These are phyloP conservation scores for Tetrahymena elliotti DNA, from an alignment of 73 alveolate species.

Conservation along the genomic window DNA sequence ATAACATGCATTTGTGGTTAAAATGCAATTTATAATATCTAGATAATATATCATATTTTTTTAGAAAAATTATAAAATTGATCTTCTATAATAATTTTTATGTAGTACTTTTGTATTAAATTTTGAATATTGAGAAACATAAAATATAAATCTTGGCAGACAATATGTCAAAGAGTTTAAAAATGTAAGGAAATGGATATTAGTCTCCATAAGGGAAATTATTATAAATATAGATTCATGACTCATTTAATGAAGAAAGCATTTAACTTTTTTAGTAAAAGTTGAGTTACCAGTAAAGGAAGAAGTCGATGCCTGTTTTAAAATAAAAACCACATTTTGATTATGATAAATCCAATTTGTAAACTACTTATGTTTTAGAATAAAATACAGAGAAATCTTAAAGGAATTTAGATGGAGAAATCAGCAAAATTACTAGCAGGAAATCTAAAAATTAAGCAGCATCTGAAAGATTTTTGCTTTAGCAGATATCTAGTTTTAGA, in stretches of 20 bases:
- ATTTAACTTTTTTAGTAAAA: background rate
- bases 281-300: background rate
- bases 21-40: no score
- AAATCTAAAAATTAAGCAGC: background rate
- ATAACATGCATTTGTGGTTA: no score
- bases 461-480: background rate
- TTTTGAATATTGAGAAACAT: background rate
- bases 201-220: no score
- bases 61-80: background rate
- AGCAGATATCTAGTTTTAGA: background rate
- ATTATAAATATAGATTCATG: background rate
- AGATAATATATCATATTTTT: no score
- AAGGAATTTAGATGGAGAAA: background rate
- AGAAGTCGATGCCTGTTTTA: background rate
- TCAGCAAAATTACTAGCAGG: background rate
- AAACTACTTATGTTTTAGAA: background rate
- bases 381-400: background rate
- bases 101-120: background rate
- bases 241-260: background rate
- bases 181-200: background rate
- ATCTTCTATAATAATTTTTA: background rate
- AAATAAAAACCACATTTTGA: background rate
- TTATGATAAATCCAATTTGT: background rate
- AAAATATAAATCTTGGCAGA: no score
- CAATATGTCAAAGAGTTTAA: background rate